Evolutionary conservation across 768 basidiomycete species (phyloP).

Genomic region (Naganishia vishniacii): DNA sequence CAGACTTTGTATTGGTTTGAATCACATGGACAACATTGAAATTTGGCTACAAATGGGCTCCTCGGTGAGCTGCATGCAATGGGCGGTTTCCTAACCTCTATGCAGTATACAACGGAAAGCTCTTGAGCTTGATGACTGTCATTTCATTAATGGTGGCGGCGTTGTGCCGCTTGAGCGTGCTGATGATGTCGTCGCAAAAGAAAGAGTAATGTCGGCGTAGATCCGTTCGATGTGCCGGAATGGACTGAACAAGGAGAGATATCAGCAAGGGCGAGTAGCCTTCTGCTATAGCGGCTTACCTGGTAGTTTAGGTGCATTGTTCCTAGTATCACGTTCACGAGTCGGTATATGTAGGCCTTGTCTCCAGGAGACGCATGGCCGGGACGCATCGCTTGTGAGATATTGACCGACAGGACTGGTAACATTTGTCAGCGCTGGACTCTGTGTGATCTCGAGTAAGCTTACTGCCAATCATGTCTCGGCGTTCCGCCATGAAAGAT

Average conservation of each 20-base stretch:
- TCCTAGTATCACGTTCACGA: slow-evolving; percentile 53
- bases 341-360: slow-evolving; percentile 40
- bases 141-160: slow-evolving; percentile 12
- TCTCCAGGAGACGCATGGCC: slow-evolving; percentile 29
- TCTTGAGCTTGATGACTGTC: slow-evolving; percentile 25
- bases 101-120: slow-evolving; percentile 20
- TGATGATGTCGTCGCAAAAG: slow-evolving; percentile 21
- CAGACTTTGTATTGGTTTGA: neutral
- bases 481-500: slow-evolving; percentile 49
- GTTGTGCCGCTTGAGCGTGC: neutral
- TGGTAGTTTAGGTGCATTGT: slow-evolving; percentile 55
- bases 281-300: slow-evolving; percentile 44
- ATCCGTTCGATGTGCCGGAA: slow-evolving; percentile 1
- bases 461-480: neutral
- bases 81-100: neutral
- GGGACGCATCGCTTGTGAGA: slow-evolving; percentile 49
- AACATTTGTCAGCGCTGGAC: neutral
- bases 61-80: neutral
- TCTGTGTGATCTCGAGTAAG: neutral
- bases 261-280: neutral
- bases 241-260: slow-evolving; percentile 3
- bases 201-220: slow-evolving; percentile 20
- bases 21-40: neutral
- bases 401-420: slow-evolving; percentile 54
- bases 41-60: neutral